Percentiles rank a stretch among this genome's conserved stretches.
phyloP scores from a whole-genome alignment of 2,329 filamentous ascomycete genomes.

The Botrytis aclada region DNA sequence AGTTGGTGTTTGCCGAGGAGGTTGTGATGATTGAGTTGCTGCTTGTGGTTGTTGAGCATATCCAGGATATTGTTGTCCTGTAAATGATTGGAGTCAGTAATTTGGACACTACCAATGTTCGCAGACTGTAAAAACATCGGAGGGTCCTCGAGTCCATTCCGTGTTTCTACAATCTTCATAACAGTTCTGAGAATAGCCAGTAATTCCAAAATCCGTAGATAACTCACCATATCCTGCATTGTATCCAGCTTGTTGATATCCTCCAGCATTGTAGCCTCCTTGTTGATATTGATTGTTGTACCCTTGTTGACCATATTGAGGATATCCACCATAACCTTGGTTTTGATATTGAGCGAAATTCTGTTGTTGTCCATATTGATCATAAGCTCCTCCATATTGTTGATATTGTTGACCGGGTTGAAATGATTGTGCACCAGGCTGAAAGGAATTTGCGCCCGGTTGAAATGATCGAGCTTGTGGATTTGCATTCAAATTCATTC shows the following conservation, averaged over 20 bases:
- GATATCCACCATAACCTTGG: conserved; percentile 53
- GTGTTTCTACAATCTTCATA: background rate
- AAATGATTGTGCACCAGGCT: conserved; percentile 68
- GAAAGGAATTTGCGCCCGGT: conserved; percentile 67
- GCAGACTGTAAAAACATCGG: background rate
- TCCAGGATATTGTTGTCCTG: conserved; percentile 50
- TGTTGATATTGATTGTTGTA: conserved; percentile 53
- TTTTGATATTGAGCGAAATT: conserved; percentile 52
- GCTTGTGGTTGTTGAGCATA: conserved; percentile 52
- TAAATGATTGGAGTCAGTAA: conserved; percentile 2
- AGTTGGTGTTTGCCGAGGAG: conserved; percentile 50
- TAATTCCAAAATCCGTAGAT: background rate
- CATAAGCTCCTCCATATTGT: conserved; percentile 55
- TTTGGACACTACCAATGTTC: background rate
- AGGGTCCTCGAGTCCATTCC: background rate
- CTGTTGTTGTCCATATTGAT: conserved; percentile 52
- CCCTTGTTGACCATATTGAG: conserved; percentile 50
- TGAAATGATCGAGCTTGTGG: conserved; percentile 53
- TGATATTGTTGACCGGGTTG: conserved; percentile 69
- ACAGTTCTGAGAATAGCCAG: background rate
- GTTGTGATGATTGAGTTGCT: conserved; percentile 40
- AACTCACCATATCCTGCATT: conserved; percentile 42
- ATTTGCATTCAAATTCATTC: conserved; percentile 65
- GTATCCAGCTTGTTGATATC: conserved; percentile 37
- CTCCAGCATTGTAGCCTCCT: conserved; percentile 39